These are phyloP conservation scores for Fraxinus angustifolia DNA, from an alignment of 305 asterid species.

Conservation along the genomic window DNA sequence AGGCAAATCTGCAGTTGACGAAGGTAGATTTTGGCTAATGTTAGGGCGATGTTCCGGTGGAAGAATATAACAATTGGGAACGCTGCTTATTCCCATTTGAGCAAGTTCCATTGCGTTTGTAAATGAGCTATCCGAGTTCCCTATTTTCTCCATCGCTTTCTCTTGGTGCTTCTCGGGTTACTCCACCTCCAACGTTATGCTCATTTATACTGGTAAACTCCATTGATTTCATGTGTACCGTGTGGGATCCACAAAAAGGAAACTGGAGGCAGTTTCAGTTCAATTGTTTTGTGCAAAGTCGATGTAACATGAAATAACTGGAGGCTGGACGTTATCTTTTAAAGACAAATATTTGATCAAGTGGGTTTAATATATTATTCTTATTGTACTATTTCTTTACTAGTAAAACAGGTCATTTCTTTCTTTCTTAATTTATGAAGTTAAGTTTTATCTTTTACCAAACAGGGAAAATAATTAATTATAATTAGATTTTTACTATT, in stretches of 20 bases:
- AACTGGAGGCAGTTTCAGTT: neutral
- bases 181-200: neutral
- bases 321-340: too few relatives aligned
- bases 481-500: too few relatives aligned
- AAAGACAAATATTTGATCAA: too few relatives aligned
- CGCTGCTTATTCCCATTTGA: slow-evolving; percentile 34
- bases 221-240: neutral
- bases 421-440: too few relatives aligned
- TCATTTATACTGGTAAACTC: neutral
- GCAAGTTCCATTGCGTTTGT: slow-evolving; percentile 40
- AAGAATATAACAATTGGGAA: slow-evolving; percentile 48
- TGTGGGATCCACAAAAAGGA: slow-evolving; percentile 17
- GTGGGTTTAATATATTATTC: too few relatives aligned
- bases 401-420: too few relatives aligned
- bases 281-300: neutral
- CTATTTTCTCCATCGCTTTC: slow-evolving; percentile 30
- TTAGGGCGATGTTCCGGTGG: slow-evolving; percentile 51
- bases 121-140: slow-evolving; percentile 32
- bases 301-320: too few relatives aligned
- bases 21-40: slow-evolving; percentile 14
- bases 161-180: neutral
- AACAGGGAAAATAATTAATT: too few relatives aligned
- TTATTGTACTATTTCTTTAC: too few relatives aligned
- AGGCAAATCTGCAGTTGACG: slow-evolving; percentile 32
- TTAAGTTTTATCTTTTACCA: too few relatives aligned